Evolutionary conservation across 495 filamentous ascomycete species (phyloP).

Genomic region (Aspergillus sclerotiicarbonarius): DNA sequence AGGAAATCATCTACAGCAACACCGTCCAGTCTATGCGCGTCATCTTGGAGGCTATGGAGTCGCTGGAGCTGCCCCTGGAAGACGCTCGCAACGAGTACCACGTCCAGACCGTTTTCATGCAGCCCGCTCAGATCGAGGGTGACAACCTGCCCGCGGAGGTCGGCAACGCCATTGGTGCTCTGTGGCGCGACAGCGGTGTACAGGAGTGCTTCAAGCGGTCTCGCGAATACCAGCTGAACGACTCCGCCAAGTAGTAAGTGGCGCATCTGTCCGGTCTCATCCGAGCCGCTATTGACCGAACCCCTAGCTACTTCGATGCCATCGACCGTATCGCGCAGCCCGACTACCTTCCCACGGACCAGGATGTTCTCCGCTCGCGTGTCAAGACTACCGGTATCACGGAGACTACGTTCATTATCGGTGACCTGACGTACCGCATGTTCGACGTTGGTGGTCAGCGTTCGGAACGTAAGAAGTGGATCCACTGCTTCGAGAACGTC

Average conservation of each 20-base stretch:
- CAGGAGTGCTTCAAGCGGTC: conserved; percentile 94
- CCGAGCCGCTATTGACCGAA: conserved; percentile 8
- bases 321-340: conserved; percentile 86
- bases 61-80: conserved; percentile 82
- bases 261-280: neutral
- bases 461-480: conserved; percentile 99
- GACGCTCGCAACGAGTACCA: conserved; percentile 88
- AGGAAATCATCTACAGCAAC: conserved; percentile 98
- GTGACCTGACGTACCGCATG: conserved; percentile 97
- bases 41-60: conserved; percentile 95
- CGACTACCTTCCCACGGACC: conserved; percentile 95
- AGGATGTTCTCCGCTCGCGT: conserved; percentile 95
- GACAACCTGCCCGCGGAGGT: conserved; percentile 94
- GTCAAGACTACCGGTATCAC: conserved; percentile 99
- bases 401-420: conserved; percentile 97
- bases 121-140: conserved; percentile 91
- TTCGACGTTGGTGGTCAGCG: conserved; percentile 99
- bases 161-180: conserved; percentile 83
- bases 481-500: conserved; percentile 99
- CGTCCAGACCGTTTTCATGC: conserved; percentile 95
- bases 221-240: conserved; percentile 95
- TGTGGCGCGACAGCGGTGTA: conserved; percentile 94
- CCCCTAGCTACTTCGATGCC: conserved; percentile 87
- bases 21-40: conserved; percentile 95
- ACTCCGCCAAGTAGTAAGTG: conserved; percentile 95